These are phyloP conservation scores for Volvariella volvacea DNA, from an alignment of 1,284 basidiomycete species.

Conservation along the genomic window DNA sequence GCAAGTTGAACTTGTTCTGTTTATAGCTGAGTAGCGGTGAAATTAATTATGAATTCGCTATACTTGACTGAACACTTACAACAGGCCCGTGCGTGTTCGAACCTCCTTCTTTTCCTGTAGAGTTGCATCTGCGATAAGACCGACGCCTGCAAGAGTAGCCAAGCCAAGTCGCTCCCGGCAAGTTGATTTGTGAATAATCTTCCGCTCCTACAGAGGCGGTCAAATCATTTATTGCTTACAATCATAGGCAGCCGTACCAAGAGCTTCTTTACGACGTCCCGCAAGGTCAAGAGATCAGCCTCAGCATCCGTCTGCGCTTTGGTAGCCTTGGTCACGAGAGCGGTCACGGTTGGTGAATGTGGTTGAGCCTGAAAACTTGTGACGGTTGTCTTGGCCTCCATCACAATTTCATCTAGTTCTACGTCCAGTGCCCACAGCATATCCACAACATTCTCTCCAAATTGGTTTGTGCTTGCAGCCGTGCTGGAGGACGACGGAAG, in stretches of 20 bases:
- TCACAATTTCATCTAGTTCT: constrained; percentile 63
- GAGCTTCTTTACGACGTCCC: constrained; percentile 50
- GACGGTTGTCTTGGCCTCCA: constrained; percentile 44
- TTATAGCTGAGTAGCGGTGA: constrained; percentile 63
- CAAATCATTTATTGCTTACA: constrained; percentile 5
- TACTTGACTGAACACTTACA: constrained; percentile 43
- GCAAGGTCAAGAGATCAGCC: constrained; percentile 56
- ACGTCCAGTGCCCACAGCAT: constrained; percentile 74
- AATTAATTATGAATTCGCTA: constrained; percentile 6
- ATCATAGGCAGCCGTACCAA: constrained; percentile 19
- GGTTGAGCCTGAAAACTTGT: constrained; percentile 25
- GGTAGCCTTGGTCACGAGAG: constrained; percentile 28
- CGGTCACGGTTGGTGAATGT: constrained; percentile 17
- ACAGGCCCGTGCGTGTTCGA: constrained; percentile 67
- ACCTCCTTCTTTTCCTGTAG: constrained; percentile 71
- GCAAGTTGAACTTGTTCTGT: constrained; percentile 96
- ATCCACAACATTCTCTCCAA: constrained; percentile 70
- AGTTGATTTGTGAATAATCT: constrained; percentile 48
- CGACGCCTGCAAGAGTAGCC: constrained; percentile 49
- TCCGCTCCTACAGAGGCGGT: constrained; percentile 32
- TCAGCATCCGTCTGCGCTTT: constrained; percentile 47
- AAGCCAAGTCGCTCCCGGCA: constrained; percentile 73
- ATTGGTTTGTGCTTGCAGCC: constrained; percentile 33
- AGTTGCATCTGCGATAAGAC: constrained; percentile 56
- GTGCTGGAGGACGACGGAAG: constrained; percentile 71